Conservation (phyloP, 1,284 basidiomycete genomes). For the Anthracocystis setariae region DNA sequence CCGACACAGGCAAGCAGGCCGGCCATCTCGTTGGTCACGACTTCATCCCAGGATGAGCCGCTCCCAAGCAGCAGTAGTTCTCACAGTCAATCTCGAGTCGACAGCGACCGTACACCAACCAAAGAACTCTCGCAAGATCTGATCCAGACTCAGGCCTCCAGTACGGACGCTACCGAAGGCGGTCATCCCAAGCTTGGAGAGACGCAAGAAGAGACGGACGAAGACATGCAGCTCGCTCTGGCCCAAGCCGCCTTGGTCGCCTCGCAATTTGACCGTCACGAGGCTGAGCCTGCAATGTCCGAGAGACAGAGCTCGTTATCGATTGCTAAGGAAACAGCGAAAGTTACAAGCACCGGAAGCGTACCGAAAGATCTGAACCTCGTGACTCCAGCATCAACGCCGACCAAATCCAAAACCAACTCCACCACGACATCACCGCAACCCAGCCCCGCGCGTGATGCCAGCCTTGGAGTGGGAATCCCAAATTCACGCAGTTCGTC, state of each 20-base stretch:
- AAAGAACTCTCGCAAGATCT: constrained; percentile 15
- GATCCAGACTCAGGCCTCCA: constrained; percentile 2
- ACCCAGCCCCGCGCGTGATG: background rate
- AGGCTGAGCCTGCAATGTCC: background rate
- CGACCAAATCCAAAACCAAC: background rate
- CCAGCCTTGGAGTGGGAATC: background rate
- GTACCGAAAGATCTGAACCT: constrained; percentile 1
- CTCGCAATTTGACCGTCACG: constrained; percentile 22
- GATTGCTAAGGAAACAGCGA: background rate
- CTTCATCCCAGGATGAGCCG: background rate
- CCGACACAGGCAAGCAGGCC: background rate
- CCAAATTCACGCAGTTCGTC: constrained; percentile 1
- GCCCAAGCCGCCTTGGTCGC: constrained; percentile 34
- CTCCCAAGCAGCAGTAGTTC: background rate
- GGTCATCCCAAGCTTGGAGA: too few relatives aligned
- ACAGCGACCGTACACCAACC: constrained; percentile 10
- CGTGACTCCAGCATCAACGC: background rate
- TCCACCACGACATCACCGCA: constrained; percentile 8
- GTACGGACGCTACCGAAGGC: background rate
- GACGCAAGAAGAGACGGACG: constrained; percentile 3
- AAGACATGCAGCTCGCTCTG: constrained; percentile 14
- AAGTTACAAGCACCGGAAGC: background rate
- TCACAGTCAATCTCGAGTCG: background rate
- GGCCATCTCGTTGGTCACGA: background rate
- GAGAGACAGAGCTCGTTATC: background rate